A percentile compares a stretch with the other conserved stretches of the same genome.
Evolutionary conservation across 768 basidiomycete species (phyloP).

Genomic region (Calocybe indica): DNA sequence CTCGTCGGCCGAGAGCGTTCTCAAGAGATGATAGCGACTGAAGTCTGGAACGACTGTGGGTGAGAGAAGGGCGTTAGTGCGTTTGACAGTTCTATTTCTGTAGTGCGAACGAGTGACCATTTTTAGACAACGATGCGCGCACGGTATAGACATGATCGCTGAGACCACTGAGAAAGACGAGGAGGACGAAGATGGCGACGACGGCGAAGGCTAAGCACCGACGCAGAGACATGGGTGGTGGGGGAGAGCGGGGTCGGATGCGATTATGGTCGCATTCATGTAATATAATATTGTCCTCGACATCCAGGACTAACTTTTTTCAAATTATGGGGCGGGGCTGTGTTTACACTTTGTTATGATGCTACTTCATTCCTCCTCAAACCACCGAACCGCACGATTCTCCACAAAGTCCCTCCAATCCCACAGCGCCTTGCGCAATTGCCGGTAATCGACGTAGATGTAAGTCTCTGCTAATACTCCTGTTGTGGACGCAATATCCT

Average conservation of each 20-base stretch:
- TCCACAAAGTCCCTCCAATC: conserved; percentile 74
- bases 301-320: conserved; percentile 40
- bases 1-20: conserved; percentile 37
- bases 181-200: conserved; percentile 35
- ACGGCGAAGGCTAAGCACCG: conserved; percentile 26
- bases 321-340: conserved; percentile 43
- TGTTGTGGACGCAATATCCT: conserved; percentile 21
- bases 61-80: no score
- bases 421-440: conserved; percentile 65
- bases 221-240: conserved; percentile 9
- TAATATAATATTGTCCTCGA: no score
- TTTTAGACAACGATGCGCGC: background rate
- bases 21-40: conserved; percentile 36
- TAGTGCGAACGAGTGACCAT: conserved; percentile 6
- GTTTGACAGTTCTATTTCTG: background rate
- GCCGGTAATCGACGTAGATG: conserved; percentile 46
- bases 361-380: conserved; percentile 19
- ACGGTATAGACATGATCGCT: conserved; percentile 2
- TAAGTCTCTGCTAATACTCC: conserved; percentile 63
- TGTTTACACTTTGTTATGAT: conserved; percentile 9
- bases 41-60: conserved; percentile 48
- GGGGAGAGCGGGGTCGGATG: background rate
- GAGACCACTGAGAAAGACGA: conserved; percentile 32
- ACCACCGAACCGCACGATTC: conserved; percentile 78
- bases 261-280: no score